These are phyloP conservation scores for Dactylellina parvicollis DNA, from an alignment of 2,329 filamentous ascomycete species.

Conservation along the genomic window DNA sequence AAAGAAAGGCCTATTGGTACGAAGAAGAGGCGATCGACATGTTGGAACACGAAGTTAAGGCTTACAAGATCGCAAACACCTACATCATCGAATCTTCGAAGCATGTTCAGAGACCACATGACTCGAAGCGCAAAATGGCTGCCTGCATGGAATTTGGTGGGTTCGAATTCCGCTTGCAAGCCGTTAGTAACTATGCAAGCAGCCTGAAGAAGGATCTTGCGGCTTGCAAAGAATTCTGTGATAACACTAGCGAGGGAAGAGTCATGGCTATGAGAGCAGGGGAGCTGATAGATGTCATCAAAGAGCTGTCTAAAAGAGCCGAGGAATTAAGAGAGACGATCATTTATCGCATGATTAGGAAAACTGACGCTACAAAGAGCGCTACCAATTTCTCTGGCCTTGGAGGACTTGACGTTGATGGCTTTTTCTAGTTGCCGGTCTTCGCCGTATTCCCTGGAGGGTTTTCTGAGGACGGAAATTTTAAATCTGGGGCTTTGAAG, in stretches of 20 bases:
- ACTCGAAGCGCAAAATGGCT: not conserved
- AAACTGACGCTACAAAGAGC: slow-evolving; percentile 8
- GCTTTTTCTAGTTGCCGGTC: slow-evolving; percentile 4
- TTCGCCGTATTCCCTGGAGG: too few species aligned
- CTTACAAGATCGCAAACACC: slow-evolving; percentile 11
- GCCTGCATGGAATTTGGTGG: slow-evolving; percentile 13
- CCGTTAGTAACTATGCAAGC: not conserved
- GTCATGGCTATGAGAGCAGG: slow-evolving; percentile 8
- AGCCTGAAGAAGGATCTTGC: slow-evolving; percentile 9
- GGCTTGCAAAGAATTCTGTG: slow-evolving; percentile 1
- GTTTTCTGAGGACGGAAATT: too few species aligned
- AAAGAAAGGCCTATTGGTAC: slow-evolving; percentile 9
- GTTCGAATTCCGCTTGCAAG: slow-evolving; percentile 23
- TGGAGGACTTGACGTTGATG: not conserved
- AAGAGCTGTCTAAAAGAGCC: not conserved
- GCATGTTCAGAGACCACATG: not conserved
- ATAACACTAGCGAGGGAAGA: not conserved
- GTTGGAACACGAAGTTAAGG: slow-evolving; percentile 4
- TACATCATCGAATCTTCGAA: slow-evolving; percentile 18
- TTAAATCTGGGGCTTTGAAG: too few species aligned
- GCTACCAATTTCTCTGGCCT: not conserved
- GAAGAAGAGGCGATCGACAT: slow-evolving; percentile 5
- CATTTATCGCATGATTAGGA: slow-evolving; percentile 26
- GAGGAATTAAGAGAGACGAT: slow-evolving; percentile 21
- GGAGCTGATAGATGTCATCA: not conserved